phyloP scores from a whole-genome alignment of 2,329 filamentous ascomycete genomes.

The Aspergillus bombycis region DNA sequence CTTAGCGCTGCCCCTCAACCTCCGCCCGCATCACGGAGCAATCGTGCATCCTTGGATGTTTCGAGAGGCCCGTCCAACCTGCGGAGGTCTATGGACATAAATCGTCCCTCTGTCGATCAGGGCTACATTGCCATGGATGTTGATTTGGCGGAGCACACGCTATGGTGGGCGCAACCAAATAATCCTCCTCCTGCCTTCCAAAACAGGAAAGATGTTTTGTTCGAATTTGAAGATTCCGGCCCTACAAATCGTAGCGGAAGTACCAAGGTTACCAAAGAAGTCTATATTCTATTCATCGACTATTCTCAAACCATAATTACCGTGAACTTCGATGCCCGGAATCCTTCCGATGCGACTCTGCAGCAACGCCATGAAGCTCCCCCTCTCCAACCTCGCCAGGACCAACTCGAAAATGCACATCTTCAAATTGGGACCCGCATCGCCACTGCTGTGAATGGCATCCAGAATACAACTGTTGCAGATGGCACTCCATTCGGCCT shows the following conservation, averaged over 20 bases:
- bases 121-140: constrained; percentile 88
- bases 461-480: constrained; percentile 79
- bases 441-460: constrained; percentile 67
- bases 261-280: constrained; percentile 73
- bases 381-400: constrained; percentile 79
- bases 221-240: constrained; percentile 77
- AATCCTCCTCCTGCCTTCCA: constrained; percentile 80
- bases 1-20: constrained; percentile 43
- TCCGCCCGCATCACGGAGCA: constrained; percentile 49
- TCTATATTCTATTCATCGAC: constrained; percentile 90
- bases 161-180: constrained; percentile 87
- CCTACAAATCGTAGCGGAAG: constrained; percentile 71
- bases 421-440: constrained; percentile 79
- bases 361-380: constrained; percentile 88
- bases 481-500: constrained; percentile 81
- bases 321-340: constrained; percentile 74
- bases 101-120: constrained; percentile 73
- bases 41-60: constrained; percentile 68
- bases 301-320: constrained; percentile 94
- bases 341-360: constrained; percentile 71
- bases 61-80: constrained; percentile 54
- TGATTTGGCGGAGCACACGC: constrained; percentile 71
- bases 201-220: constrained; percentile 78
- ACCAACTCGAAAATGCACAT: constrained; percentile 88
- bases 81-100: constrained; percentile 73